phyloP scores from a whole-genome alignment of 2,329 filamentous ascomycete genomes.

The Pseudogymnoascus sp. region DNA sequence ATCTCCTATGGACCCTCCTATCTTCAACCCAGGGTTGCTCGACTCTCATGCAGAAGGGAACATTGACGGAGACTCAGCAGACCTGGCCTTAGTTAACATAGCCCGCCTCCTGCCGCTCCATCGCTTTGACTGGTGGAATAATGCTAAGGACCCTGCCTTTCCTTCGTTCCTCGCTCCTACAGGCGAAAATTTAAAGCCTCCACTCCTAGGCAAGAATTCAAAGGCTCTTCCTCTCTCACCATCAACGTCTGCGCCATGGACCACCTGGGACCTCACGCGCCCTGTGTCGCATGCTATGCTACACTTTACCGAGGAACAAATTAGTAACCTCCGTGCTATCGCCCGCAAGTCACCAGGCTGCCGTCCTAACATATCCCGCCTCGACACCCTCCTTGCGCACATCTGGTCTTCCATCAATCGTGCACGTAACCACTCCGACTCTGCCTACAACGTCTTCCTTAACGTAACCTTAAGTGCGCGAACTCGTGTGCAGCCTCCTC shows the following conservation, averaged over 20 bases:
- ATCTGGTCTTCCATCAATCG: slow-evolving; percentile 39
- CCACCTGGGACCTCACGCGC: slow-evolving; percentile 34
- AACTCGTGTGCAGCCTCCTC: slow-evolving; percentile 31
- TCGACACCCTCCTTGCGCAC: slow-evolving; percentile 41
- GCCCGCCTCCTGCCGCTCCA: slow-evolving; percentile 37
- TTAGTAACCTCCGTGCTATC: slow-evolving; percentile 19
- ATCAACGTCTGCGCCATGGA: slow-evolving; percentile 33
- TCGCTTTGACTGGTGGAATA: slow-evolving; percentile 39
- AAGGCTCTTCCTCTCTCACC: slow-evolving; percentile 19
- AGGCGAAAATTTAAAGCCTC: neutral
- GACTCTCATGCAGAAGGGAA: slow-evolving; percentile 30
- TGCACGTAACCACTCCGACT: slow-evolving; percentile 27
- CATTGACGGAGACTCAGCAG: slow-evolving; percentile 19
- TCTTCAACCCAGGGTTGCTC: slow-evolving; percentile 36
- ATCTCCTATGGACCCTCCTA: slow-evolving; percentile 19
- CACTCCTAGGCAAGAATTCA: neutral
- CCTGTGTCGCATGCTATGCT: slow-evolving; percentile 30
- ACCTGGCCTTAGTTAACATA: slow-evolving; percentile 22
- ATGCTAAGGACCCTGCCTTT: slow-evolving; percentile 10
- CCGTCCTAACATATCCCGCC: neutral
- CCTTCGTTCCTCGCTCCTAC: neutral
- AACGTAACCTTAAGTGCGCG: slow-evolving; percentile 37
- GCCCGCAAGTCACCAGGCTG: slow-evolving; percentile 30
- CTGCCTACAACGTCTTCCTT: slow-evolving; percentile 30
- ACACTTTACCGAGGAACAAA: slow-evolving; percentile 32